Evolutionary conservation across 306 rosid genomes (phyloP), one percentile per base, ranked within the genome.

Genomic region (Pueraria montana): DNA sequence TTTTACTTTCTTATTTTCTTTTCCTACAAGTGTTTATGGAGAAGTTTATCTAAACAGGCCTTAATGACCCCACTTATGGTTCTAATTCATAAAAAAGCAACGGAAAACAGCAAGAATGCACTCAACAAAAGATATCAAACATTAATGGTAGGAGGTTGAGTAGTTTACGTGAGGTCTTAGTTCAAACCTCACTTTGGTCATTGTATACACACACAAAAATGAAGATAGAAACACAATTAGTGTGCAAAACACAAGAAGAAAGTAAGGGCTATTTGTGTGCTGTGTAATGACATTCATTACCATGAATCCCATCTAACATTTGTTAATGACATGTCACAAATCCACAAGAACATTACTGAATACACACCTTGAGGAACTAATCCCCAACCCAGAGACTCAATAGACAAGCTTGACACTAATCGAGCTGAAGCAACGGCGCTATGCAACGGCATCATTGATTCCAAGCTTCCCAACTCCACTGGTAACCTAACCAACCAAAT

Each of bases 351-450:
- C 34, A 36, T 20, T 43, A 30, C 5, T 2, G 27, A 74, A 16
- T 43, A 62, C 83, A 30, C 12, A 94, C 98, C 98, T 90, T 94
- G 97, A 83, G 98, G 98, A 83, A 94, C 98, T 79, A 94, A 87
- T 16, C 92, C 91, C 98, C 98, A 94, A 30, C 83, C 78, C 11
- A 56, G 65, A 64, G 98, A 88, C 23, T 91, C 91, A 49, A 85
- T 64, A 11, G 92, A 80, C 88, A 95, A 82, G 83, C 95, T 91
- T 26, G 97, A 93, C 6, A 91, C 90, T 71, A 95, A 89, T 76
- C 98, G 85, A 17, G 97, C 89, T 1, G 97, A 88, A 76, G 98
- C 96, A 12, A 92, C 91, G 0, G 91, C 96, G 17, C 87, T 92
- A 81, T 94, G 90, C 80, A 92, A 80, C 16, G 96, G 94, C 90